A percentile compares a stretch with the other conserved stretches of the same genome.
These are phyloP conservation scores for Astrothelium macrocarpum DNA, from an alignment of 495 filamentous ascomycete species.

Conservation along the genomic window DNA sequence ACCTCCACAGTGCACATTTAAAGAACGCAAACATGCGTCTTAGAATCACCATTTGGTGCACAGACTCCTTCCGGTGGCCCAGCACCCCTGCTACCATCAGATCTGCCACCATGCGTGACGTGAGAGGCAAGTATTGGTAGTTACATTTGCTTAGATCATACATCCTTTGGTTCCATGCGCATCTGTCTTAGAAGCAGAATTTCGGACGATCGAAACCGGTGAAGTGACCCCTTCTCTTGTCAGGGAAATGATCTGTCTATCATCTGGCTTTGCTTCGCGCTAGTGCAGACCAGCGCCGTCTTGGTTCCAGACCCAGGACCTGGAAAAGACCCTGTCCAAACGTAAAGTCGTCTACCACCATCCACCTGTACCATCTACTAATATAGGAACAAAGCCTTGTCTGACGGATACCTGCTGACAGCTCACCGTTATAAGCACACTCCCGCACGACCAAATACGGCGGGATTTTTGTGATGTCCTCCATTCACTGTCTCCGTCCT, in stretches of 20 bases:
- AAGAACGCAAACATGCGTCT: background rate
- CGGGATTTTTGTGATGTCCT: no score
- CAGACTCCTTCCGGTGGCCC: background rate
- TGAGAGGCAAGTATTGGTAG: background rate
- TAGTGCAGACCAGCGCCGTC: background rate
- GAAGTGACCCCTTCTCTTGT: background rate
- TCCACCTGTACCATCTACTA: no score
- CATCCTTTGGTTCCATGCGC: background rate
- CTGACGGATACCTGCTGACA: background rate
- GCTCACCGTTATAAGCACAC: background rate
- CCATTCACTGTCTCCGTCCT: background rate
- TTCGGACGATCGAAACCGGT: background rate
- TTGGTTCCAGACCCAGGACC: background rate
- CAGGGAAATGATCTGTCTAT: background rate
- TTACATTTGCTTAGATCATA: background rate
- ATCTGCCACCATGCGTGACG: background rate
- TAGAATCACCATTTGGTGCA: background rate
- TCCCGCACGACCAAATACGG: background rate
- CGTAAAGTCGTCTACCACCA: background rate
- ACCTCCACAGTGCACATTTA: background rate
- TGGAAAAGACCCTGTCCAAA: background rate
- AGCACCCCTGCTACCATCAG: background rate
- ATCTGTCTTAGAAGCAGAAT: background rate
- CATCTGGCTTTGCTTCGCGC: background rate
- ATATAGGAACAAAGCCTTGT: background rate